These are phyloP conservation scores for Penicillium simplicissimum DNA, from an alignment of 495 filamentous ascomycete genomes.

Conservation along the genomic window DNA sequence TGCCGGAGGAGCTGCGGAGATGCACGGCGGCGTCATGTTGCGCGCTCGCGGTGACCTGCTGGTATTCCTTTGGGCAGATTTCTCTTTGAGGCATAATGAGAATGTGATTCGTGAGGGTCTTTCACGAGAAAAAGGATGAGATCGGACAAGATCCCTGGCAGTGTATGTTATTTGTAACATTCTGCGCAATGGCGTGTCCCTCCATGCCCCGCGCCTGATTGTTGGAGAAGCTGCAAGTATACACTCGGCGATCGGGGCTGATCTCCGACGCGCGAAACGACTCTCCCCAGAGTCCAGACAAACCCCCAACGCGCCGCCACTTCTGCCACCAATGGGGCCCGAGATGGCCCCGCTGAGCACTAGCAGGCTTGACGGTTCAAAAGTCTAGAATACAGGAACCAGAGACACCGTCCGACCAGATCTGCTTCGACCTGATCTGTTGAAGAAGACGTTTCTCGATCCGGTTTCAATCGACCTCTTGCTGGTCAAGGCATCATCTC, in stretches of 20 bases:
- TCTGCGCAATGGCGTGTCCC: conserved; percentile 1
- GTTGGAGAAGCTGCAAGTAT: conserved; percentile 8
- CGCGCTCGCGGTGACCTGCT: conserved; percentile 24
- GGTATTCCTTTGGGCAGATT: conserved; percentile 45
- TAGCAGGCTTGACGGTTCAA: too few relatives aligned
- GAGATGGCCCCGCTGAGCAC: not conserved
- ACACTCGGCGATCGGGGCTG: conserved; percentile 35
- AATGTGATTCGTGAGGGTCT: conserved; percentile 15
- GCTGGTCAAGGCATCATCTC: too few relatives aligned
- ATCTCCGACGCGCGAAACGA: conserved; percentile 29
- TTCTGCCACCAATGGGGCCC: not conserved
- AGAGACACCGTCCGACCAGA: too few relatives aligned
- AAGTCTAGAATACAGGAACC: too few relatives aligned
- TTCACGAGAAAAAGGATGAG: conserved; percentile 11
- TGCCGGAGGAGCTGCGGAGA: conserved; percentile 44
- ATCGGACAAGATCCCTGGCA: conserved; percentile 7
- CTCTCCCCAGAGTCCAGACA: not conserved
- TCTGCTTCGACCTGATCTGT: too few relatives aligned
- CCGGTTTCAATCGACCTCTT: too few relatives aligned
- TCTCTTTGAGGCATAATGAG: conserved; percentile 58
- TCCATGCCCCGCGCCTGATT: conserved; percentile 6
- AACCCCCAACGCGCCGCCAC: not conserved
- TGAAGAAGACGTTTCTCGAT: too few relatives aligned
- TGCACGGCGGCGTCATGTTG: conserved; percentile 33
- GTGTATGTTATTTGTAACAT: conserved; percentile 36